Conservation (phyloP, 768 basidiomycete species). For the Termitomyces sp. region DNA sequence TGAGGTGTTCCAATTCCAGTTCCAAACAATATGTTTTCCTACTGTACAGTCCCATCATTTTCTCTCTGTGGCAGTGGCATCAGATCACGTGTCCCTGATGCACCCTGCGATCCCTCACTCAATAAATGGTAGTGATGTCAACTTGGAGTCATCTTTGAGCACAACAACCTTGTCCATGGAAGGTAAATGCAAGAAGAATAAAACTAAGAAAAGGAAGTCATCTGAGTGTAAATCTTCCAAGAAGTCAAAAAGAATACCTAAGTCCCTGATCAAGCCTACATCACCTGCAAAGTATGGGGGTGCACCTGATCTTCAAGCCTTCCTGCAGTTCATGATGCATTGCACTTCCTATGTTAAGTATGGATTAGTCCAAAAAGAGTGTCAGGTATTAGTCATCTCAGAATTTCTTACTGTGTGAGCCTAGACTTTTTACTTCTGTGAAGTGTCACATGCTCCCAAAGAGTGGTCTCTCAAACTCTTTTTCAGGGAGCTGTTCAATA, state of each 20-base stretch:
- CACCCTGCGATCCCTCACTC: no score
- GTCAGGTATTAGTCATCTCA: not conserved
- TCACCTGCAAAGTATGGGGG: constrained; percentile 14
- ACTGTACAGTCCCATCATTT: no score
- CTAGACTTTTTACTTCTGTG: not conserved
- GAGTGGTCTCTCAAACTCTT: not conserved
- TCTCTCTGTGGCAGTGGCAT: no score
- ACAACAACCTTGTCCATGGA: no score
- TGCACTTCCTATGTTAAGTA: constrained; percentile 12
- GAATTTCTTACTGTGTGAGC: not conserved
- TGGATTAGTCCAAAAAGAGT: not conserved
- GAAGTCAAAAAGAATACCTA: not conserved
- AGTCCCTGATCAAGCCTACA: constrained; percentile 2
- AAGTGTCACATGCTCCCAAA: not conserved
- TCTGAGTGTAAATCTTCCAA: not conserved
- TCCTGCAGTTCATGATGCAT: constrained; percentile 15
- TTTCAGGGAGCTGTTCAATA: not conserved
- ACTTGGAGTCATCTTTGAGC: no score
- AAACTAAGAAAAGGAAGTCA: not conserved
- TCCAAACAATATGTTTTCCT: no score
- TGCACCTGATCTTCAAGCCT: not conserved
- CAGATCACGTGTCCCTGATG: no score
- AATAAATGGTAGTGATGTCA: no score
- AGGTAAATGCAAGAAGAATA: no score
- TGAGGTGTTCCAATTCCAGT: no score